Conservation (phyloP, 768 basidiomycete species). For the Suillus clintonianus region DNA sequence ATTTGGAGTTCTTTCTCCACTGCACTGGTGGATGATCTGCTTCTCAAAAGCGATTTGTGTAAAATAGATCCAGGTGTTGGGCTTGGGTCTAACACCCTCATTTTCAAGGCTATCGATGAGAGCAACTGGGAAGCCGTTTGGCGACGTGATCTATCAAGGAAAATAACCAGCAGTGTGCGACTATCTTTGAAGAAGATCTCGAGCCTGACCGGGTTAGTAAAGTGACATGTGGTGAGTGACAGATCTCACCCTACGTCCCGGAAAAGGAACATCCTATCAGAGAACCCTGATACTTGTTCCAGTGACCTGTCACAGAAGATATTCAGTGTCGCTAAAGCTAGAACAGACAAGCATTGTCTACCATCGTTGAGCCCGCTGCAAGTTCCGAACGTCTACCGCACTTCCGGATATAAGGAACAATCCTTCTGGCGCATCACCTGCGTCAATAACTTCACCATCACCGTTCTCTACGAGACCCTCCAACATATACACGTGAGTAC, state of each 20-base stretch:
- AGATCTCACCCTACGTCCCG: slow-evolving; percentile 82
- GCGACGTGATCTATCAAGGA: slow-evolving; percentile 67
- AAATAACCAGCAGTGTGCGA: slow-evolving; percentile 82
- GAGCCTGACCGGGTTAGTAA: slow-evolving; percentile 47
- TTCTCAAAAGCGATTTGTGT: slow-evolving; percentile 29
- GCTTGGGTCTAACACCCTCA: neutral
- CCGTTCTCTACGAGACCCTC: slow-evolving; percentile 87
- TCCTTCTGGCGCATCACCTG: slow-evolving; percentile 78
- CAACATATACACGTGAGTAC: slow-evolving; percentile 84
- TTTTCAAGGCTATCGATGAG: slow-evolving; percentile 34
- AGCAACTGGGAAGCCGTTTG: slow-evolving; percentile 60
- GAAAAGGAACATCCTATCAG: slow-evolving; percentile 85
- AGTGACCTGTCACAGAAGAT: slow-evolving; percentile 57
- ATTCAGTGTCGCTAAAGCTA: neutral
- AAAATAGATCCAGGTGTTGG: slow-evolving; percentile 26
- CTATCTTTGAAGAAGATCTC: slow-evolving; percentile 95
- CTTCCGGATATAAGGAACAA: slow-evolving; percentile 86
- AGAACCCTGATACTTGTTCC: slow-evolving; percentile 73
- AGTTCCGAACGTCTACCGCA: slow-evolving; percentile 75
- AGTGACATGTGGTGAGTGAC: neutral
- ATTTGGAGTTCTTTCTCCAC: slow-evolving; percentile 52
- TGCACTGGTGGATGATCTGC: slow-evolving; percentile 6
- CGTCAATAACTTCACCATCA: slow-evolving; percentile 88
- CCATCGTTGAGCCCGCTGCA: slow-evolving; percentile 84
- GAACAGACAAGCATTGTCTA: slow-evolving; percentile 32